Evolutionary conservation across 2,329 filamentous ascomycete genomes (phyloP).

Genomic region (Trichophyton verrucosum): DNA sequence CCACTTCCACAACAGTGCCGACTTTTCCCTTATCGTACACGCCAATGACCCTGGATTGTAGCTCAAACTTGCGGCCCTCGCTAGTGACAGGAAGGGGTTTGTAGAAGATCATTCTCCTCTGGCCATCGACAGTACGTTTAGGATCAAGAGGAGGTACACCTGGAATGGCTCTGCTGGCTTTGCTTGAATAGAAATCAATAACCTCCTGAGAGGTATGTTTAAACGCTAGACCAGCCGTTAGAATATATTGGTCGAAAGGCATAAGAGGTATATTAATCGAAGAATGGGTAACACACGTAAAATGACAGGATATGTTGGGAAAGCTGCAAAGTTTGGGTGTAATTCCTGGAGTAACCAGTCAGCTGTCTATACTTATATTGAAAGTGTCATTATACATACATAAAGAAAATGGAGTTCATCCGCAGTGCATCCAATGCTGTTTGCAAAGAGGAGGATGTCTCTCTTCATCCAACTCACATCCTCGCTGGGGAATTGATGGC

Average conservation of each 20-base stretch:
- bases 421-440: constrained; percentile 71
- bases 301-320: constrained; percentile 77
- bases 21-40: constrained; percentile 85
- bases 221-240: constrained; percentile 44
- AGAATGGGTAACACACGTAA: constrained; percentile 45
- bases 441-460: constrained; percentile 79
- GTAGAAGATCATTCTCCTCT: constrained; percentile 65
- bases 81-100: constrained; percentile 63
- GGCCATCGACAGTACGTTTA: constrained; percentile 65
- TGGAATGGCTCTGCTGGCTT: constrained; percentile 55
- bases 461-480: constrained; percentile 78
- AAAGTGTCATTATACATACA: constrained; percentile 39
- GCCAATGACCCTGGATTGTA: constrained; percentile 64
- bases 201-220: constrained; percentile 65
- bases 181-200: constrained; percentile 68
- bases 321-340: constrained; percentile 72
- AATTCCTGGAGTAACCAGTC: constrained; percentile 43
- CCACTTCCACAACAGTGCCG: constrained; percentile 67
- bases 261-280: neutral
- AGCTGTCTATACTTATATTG: neutral
- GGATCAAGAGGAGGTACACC: constrained; percentile 65
- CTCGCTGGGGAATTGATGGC: constrained; percentile 65
- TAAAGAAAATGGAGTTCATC: constrained; percentile 91
- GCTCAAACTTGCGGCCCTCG: constrained; percentile 60
- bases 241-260: neutral